Evolutionary conservation across 2,329 filamentous ascomycete species (phyloP).

Genomic region (Cadophora malorum): DNA sequence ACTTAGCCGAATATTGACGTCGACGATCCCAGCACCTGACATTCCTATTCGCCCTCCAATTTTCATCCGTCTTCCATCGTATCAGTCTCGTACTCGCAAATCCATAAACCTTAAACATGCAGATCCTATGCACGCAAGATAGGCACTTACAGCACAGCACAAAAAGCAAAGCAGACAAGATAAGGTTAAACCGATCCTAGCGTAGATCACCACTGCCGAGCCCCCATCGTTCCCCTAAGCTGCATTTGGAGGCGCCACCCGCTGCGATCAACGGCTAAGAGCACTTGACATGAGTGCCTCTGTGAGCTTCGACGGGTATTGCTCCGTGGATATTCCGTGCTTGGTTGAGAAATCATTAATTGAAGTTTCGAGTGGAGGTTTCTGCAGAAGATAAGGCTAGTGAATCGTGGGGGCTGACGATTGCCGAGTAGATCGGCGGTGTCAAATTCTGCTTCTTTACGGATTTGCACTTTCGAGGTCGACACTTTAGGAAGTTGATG

Average conservation of each 20-base stretch:
- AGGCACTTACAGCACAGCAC: neutral
- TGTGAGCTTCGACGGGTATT: neutral
- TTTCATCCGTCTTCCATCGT: too few species aligned
- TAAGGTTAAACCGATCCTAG: conserved; percentile 11
- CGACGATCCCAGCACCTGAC: neutral
- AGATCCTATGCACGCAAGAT: neutral
- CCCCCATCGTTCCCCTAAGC: neutral
- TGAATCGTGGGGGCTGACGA: neutral
- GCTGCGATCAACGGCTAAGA: neutral
- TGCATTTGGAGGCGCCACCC: neutral
- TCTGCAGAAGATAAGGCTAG: neutral
- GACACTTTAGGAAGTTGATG: neutral
- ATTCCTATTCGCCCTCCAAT: neutral
- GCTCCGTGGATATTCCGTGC: neutral
- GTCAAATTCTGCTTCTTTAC: neutral
- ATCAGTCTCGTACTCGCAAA: neutral
- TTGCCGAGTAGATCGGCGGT: neutral
- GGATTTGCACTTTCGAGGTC: neutral
- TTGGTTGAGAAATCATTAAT: neutral
- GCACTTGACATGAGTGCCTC: neutral
- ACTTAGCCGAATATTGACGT: neutral
- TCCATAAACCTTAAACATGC: neutral
- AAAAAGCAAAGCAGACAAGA: neutral
- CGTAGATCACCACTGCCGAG: conserved; percentile 12
- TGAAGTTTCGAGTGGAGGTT: neutral